Conservation (phyloP, 2,329 filamentous ascomycete species). For the Monosporascus sp. region DNA sequence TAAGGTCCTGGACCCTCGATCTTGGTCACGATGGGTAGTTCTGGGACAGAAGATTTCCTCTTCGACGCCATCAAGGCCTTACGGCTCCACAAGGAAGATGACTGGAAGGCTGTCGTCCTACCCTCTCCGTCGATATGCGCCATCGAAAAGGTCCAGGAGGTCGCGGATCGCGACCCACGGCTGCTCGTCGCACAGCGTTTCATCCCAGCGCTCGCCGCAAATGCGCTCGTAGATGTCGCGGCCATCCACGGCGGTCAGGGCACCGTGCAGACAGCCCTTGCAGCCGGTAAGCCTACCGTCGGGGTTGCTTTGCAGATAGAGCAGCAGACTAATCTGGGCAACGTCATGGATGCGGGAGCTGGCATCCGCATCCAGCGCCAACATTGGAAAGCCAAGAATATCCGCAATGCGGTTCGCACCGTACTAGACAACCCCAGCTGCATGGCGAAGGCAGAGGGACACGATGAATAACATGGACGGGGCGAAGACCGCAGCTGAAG, state of each 20-base stretch:
- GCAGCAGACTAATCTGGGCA: not conserved
- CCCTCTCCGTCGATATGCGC: not conserved
- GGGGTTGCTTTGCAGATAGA: not conserved
- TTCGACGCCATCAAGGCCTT: slow-evolving; percentile 7
- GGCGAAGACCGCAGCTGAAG: not conserved
- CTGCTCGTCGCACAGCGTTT: not conserved
- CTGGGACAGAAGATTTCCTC: slow-evolving; percentile 7
- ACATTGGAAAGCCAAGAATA: not conserved
- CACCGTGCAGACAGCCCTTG: not conserved
- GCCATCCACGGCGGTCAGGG: not conserved
- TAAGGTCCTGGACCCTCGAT: not conserved
- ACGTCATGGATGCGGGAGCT: not conserved
- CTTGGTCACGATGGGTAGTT: slow-evolving; percentile 1
- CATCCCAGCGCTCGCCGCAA: not conserved
- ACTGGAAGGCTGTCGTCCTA: not conserved
- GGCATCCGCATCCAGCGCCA: not conserved
- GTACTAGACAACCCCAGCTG: not conserved
- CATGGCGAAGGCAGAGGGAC: not conserved
- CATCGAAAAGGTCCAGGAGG: not conserved
- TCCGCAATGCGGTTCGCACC: not conserved
- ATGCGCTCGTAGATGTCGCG: not conserved
- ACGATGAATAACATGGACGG: not conserved
- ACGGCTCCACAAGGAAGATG: not conserved
- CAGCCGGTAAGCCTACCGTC: not conserved
- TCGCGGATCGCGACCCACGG: not conserved